A percentile compares a stretch with the other conserved stretches of the same genome.
These are phyloP conservation scores for Trichomonas vaginalis DNA, from an alignment of 208 protist genomes.

Conservation along the genomic window DNA sequence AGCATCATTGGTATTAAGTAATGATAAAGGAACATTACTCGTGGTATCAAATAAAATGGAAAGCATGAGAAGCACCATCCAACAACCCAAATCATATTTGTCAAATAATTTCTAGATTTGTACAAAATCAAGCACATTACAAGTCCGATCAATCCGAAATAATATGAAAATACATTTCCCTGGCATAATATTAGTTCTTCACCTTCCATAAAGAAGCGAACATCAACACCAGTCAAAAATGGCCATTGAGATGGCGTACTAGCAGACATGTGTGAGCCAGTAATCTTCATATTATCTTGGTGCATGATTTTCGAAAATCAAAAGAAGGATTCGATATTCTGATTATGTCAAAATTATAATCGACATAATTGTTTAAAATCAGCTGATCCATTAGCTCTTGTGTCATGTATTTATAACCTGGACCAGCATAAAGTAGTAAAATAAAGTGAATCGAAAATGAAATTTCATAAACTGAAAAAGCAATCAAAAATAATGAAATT, in stretches of 20 bases:
- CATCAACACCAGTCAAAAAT: neutral
- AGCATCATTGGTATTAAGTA: slow-evolving; percentile 4
- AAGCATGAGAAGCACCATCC: neutral
- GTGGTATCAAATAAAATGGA: neutral
- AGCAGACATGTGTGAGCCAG: neutral
- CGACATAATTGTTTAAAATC: neutral
- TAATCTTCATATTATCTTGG: neutral
- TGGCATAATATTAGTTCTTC: neutral
- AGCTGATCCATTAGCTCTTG: neutral
- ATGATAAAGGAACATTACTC: neutral
- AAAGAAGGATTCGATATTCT: neutral
- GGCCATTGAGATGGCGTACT: neutral
- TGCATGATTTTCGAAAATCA: neutral
- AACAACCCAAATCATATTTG: neutral
- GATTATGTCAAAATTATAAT: neutral
- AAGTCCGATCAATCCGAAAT: neutral
- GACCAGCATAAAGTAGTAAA: neutral
- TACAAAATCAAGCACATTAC: neutral
- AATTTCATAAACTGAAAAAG: neutral
- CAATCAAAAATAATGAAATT: neutral
- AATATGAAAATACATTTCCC: neutral
- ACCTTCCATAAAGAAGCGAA: neutral
- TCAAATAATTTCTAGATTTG: neutral
- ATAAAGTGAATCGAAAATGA: neutral
- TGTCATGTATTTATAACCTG: neutral